Evolutionary conservation across 768 basidiomycete species (phyloP).

Genomic region (Dictyophora rubrovolvata): DNA sequence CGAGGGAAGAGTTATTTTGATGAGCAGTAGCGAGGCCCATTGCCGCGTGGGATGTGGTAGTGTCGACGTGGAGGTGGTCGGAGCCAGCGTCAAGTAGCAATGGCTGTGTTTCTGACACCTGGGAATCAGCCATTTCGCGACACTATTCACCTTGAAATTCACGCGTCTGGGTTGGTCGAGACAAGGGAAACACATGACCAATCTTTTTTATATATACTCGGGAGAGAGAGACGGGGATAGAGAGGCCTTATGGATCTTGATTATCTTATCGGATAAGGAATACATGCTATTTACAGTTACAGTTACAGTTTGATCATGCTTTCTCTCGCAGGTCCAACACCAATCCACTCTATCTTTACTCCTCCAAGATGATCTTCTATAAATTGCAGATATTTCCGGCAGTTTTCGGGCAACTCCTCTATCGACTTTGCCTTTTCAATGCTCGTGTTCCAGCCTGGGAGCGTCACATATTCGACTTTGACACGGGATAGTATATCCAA

Average conservation of each 20-base stretch:
- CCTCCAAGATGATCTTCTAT: conserved; percentile 60
- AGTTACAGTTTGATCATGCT: conserved; percentile 43
- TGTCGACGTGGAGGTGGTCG: not conserved
- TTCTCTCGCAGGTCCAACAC: conserved; percentile 80
- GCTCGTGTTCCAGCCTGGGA: conserved; percentile 84
- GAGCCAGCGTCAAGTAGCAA: not conserved
- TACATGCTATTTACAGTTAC: not conserved
- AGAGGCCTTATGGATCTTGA: no score
- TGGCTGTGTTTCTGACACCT: not conserved
- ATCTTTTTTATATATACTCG: no score
- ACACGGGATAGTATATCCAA: conserved; percentile 70
- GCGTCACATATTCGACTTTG: conserved; percentile 76
- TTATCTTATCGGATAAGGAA: not conserved
- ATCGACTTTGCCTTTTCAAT: conserved; percentile 58
- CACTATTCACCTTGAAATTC: not conserved
- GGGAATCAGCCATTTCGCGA: not conserved
- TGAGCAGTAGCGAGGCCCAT: conserved; percentile 1
- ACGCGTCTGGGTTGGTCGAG: not conserved
- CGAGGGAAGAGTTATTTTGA: not conserved
- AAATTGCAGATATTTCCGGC: conserved; percentile 77
- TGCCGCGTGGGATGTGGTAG: not conserved
- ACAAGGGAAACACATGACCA: no score
- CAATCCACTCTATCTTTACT: conserved; percentile 83
- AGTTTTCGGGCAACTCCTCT: conserved; percentile 72
- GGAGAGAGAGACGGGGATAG: no score